Evolutionary conservation across 139 green algal genomes (phyloP).

Genomic region (Chlamydomonas applanata): DNA sequence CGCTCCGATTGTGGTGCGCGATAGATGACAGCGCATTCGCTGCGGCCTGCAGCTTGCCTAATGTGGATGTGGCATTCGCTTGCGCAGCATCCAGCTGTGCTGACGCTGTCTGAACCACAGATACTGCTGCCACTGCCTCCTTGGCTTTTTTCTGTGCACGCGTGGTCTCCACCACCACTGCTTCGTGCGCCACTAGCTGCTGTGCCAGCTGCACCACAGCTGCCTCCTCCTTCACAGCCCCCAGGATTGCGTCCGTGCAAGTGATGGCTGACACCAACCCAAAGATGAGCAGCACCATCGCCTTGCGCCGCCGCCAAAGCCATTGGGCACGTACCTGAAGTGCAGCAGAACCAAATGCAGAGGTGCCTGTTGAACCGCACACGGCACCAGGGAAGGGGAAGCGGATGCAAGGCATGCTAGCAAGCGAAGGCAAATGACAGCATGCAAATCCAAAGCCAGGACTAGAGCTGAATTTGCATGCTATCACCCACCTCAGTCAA

Average conservation of each 20-base stretch:
- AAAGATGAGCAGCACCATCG: conserved; percentile 65
- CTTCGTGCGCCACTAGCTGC: conserved; percentile 68
- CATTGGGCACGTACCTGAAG: conserved; percentile 22
- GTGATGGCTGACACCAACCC: conserved; percentile 62
- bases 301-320: conserved; percentile 49
- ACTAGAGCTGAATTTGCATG: too few relatives aligned
- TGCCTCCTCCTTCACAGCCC: conserved; percentile 66
- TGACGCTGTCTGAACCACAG: conserved; percentile 21
- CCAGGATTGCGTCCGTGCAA: conserved; percentile 71
- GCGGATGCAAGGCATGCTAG: neutral
- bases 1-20: neutral
- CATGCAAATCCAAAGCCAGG: conserved; percentile 14
- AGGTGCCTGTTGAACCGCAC: too few relatives aligned
- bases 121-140: conserved; percentile 39
- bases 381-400: neutral
- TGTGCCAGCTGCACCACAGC: conserved; percentile 79
- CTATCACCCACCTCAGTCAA: too few relatives aligned
- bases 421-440: neutral
- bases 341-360: neutral
- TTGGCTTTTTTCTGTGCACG: conserved; percentile 46
- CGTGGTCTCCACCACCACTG: conserved; percentile 31
- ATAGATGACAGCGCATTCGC: conserved; percentile 27
- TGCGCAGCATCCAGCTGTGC: conserved; percentile 23
- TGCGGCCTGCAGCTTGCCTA: conserved; percentile 30
- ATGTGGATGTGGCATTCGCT: conserved; percentile 9